Percentiles rank a stretch among this genome's conserved stretches.
These are phyloP conservation scores for Phytophthora tubulina DNA, from an alignment of 352 stramenopile species.

Conservation along the genomic window DNA sequence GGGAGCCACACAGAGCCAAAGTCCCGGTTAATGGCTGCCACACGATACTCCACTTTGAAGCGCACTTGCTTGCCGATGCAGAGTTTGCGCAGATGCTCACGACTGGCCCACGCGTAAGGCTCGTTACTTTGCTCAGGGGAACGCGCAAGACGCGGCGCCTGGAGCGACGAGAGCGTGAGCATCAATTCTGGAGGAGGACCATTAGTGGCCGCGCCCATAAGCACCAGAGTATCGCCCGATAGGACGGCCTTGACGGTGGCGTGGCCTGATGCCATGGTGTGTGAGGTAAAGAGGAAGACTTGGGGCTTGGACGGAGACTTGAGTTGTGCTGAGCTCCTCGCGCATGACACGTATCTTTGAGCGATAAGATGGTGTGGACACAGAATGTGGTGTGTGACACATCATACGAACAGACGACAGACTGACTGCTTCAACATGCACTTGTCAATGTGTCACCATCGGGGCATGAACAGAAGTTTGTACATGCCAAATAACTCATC, in stretches of 20 bases:
- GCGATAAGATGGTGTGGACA: too few relatives aligned
- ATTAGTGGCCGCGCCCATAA: constrained; percentile 91
- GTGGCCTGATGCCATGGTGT: constrained; percentile 80
- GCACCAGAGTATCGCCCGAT: constrained; percentile 97
- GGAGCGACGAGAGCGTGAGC: constrained; percentile 96
- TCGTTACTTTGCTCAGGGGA: constrained; percentile 77
- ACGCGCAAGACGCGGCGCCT: constrained; percentile 92
- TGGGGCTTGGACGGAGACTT: constrained; percentile 15
- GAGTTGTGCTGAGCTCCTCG: constrained; percentile 4
- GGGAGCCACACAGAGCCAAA: constrained; percentile 88
- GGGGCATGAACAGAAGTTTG: too few relatives aligned
- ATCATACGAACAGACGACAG: neutral
- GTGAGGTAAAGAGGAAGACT: neutral
- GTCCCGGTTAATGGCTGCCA: constrained; percentile 81
- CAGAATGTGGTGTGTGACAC: neutral
- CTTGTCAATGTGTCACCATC: too few relatives aligned
- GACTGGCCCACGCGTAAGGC: constrained; percentile 95
- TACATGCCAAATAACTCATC: too few relatives aligned
- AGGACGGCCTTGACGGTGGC: constrained; percentile 98
- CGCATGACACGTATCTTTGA: constrained; percentile 30
- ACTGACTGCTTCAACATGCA: neutral
- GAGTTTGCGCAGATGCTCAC: constrained; percentile 96
- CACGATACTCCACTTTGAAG: constrained; percentile 96
- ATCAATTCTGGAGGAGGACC: constrained; percentile 94
- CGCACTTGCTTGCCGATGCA: constrained; percentile 96